Percentiles rank a stretch among this genome's conserved stretches.
These are phyloP conservation scores for Claviceps pazoutovae DNA, from an alignment of 2,329 filamentous ascomycete genomes.

Conservation along the genomic window DNA sequence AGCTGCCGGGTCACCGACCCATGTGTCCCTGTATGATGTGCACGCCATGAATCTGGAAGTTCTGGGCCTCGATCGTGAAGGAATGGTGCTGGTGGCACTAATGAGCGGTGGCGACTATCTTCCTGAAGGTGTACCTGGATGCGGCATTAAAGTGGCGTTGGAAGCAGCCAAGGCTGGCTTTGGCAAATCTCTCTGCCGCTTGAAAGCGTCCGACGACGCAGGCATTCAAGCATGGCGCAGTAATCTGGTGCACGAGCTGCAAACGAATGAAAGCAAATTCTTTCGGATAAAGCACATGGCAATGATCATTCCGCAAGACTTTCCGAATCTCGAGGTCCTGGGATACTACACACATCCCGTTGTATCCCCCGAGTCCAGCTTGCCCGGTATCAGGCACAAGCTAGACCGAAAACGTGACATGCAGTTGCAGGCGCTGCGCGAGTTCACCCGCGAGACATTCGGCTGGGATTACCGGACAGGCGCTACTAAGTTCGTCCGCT, in stretches of 20 bases:
- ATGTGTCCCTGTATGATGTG: constrained; percentile 69
- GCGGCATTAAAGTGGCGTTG: constrained; percentile 76
- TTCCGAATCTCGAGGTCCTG: constrained; percentile 67
- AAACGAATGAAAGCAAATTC: constrained; percentile 68
- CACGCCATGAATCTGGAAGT: constrained; percentile 33
- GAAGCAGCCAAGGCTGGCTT: constrained; percentile 84
- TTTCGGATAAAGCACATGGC: constrained; percentile 66
- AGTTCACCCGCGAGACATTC: constrained; percentile 66
- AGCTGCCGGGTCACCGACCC: constrained; percentile 59
- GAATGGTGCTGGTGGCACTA: constrained; percentile 85
- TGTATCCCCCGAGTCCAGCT: constrained; percentile 50
- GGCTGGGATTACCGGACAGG: constrained; percentile 72
- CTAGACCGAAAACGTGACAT: constrained; percentile 13
- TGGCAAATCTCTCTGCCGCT: constrained; percentile 56
- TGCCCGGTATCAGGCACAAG: constrained; percentile 15
- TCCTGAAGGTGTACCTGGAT: constrained; percentile 74
- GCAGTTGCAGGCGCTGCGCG: constrained; percentile 41
- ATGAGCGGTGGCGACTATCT: constrained; percentile 95
- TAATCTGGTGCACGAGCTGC: constrained; percentile 58
- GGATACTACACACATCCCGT: constrained; percentile 80
- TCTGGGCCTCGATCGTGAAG: constrained; percentile 61
- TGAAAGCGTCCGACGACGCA: constrained; percentile 43
- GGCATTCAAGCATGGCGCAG: constrained; percentile 59
- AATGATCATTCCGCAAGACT: constrained; percentile 62
- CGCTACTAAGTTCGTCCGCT: constrained; percentile 71